phyloP scores from a whole-genome alignment of 1,139 yeast genomes.

The Pichia sp. region DNA sequence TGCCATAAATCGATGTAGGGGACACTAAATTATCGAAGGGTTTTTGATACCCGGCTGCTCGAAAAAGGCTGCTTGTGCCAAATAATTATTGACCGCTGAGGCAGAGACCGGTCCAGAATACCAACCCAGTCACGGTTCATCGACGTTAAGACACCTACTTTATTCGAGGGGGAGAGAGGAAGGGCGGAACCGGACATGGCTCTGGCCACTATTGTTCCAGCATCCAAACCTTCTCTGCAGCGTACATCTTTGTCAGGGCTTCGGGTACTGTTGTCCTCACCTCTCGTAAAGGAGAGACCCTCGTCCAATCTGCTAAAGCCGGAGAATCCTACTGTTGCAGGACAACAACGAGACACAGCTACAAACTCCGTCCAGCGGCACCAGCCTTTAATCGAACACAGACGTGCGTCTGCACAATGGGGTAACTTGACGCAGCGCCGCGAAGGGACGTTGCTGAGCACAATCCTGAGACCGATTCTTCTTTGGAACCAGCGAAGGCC shows the following conservation, averaged over 20 bases:
- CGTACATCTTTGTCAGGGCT: conserved; percentile 26
- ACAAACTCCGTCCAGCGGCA: no score
- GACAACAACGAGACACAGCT: not conserved
- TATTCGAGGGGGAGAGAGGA: not conserved
- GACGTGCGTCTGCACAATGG: no score
- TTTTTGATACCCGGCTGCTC: not conserved
- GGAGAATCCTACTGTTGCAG: not conserved
- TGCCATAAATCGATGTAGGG: not conserved
- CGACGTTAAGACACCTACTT: not conserved
- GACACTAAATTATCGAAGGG: not conserved
- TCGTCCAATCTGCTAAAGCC: not conserved
- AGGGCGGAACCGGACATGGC: not conserved
- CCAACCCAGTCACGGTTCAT: not conserved
- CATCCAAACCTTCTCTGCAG: not conserved
- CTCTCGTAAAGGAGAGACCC: not conserved
- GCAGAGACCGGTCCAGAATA: not conserved
- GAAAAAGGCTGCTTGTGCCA: not conserved
- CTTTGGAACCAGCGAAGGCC: no score
- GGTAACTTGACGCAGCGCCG: no score
- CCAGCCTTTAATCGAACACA: no score
- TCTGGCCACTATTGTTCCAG: not conserved
- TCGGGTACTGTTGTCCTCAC: conserved; percentile 25
- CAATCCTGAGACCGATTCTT: no score
- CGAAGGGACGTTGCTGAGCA: no score
- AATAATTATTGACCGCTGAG: not conserved